Percentiles rank a stretch among this genome's conserved stretches.
phyloP scores from a whole-genome alignment of 1,284 basidiomycete genomes.

The Malassezia cuniculi region DNA sequence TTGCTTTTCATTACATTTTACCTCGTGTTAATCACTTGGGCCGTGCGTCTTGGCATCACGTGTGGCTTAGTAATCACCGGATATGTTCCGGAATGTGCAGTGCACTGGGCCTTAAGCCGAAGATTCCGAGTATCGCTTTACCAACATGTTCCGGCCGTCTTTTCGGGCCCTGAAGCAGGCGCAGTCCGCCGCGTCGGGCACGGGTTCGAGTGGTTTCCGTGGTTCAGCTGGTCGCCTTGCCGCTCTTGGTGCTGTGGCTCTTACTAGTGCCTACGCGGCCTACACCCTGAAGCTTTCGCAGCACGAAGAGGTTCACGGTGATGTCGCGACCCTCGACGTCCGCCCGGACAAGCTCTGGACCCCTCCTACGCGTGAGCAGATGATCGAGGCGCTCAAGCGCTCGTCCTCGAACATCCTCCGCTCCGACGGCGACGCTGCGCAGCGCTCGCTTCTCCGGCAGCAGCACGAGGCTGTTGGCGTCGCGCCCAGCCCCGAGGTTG shows the following conservation, averaged over 20 bases:
- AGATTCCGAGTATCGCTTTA: too few relatives aligned
- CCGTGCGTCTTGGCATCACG: too few relatives aligned
- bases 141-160: conserved; percentile 12
- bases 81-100: too few relatives aligned
- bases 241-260: too few relatives aligned
- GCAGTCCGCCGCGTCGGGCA: neutral
- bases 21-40: too few relatives aligned
- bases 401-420: conserved; percentile 30
- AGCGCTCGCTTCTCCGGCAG: conserved; percentile 23
- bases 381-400: conserved; percentile 40
- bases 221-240: too few relatives aligned
- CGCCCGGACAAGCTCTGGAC: conserved; percentile 38
- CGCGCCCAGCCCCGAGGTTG: conserved; percentile 32
- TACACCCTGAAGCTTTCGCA: conserved; percentile 3
- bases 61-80: too few relatives aligned
- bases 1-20: too few relatives aligned
- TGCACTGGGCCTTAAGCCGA: too few relatives aligned
- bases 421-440: conserved; percentile 18
- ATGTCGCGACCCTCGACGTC: conserved; percentile 18
- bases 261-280: too few relatives aligned
- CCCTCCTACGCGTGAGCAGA: conserved; percentile 41
- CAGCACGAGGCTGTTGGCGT: conserved; percentile 23
- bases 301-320: neutral
- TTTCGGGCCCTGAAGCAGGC: conserved; percentile 6
- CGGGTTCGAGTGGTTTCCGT: too few relatives aligned